Conservation (phyloP, 1,284 basidiomycete species). For the Ustilago loliicola region DNA sequence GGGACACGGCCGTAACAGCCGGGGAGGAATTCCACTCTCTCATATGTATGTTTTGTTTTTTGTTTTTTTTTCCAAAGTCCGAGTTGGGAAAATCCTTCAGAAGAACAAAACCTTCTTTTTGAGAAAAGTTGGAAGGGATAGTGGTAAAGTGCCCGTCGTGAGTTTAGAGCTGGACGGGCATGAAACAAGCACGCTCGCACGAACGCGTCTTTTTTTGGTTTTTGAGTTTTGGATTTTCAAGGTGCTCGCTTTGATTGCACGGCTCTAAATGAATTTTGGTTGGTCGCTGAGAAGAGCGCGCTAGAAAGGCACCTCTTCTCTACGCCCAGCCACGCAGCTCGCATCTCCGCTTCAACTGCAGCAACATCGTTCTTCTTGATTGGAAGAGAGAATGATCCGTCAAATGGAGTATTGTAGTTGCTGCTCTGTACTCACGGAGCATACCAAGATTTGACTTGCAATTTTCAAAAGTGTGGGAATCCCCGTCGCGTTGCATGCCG, state of each 20-base stretch:
- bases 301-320: not conserved
- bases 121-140: too few species aligned
- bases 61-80: not conserved
- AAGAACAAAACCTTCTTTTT: not conserved
- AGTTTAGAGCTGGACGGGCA: not conserved
- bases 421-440: not conserved
- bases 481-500: constrained; percentile 13
- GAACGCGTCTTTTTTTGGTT: not conserved
- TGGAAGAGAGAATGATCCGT: too few species aligned
- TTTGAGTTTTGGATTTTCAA: constrained; percentile 12
- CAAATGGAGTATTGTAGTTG: too few species aligned
- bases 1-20: not conserved
- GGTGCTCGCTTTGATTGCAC: too few species aligned
- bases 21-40: not conserved
- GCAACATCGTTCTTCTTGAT: too few species aligned
- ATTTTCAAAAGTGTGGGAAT: constrained; percentile 30
- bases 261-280: too few species aligned
- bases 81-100: constrained; percentile 5
- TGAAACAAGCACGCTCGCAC: not conserved
- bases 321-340: not conserved
- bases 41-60: not conserved
- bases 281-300: too few species aligned
- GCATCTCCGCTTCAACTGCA: too few species aligned
- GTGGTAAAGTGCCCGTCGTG: too few species aligned
- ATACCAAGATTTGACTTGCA: too few species aligned